Evolutionary conservation across 768 basidiomycete species (phyloP).

Genomic region (Rhodosporidiobolus odoratus): DNA sequence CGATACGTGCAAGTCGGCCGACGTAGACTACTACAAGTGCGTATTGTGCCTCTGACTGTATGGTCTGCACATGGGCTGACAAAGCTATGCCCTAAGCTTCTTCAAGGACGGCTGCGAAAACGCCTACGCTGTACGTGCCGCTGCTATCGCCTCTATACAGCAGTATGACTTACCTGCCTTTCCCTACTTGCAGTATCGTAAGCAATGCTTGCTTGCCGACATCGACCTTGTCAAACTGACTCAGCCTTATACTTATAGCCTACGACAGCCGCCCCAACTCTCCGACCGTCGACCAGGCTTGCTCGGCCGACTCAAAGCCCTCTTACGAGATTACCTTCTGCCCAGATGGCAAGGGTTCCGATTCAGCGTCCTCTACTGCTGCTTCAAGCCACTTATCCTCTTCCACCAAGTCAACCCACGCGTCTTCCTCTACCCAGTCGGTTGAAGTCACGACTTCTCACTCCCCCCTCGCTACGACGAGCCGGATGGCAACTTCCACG

Average conservation of each 20-base stretch:
- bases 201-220: neutral
- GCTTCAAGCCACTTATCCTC: no score
- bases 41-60: neutral
- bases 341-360: neutral
- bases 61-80: no score
- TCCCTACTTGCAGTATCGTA: neutral
- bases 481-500: no score
- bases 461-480: no score
- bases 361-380: neutral
- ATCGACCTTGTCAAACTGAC: neutral
- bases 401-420: neutral
- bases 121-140: constrained; percentile 6
- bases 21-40: constrained; percentile 9
- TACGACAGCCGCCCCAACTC: constrained; percentile 1
- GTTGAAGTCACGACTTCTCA: no score
- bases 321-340: constrained; percentile 9
- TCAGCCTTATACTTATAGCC: neutral
- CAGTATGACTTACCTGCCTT: neutral
- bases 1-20: neutral
- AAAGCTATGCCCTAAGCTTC: neutral
- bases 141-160: no score
- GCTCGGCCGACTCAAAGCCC: neutral
- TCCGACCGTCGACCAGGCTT: constrained; percentile 13
- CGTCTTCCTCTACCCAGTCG: neutral
- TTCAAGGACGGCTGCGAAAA: constrained; percentile 6